phyloP scores from a whole-genome alignment of 2,329 filamentous ascomycete species.

The Fusarium pseudograminearum region DNA sequence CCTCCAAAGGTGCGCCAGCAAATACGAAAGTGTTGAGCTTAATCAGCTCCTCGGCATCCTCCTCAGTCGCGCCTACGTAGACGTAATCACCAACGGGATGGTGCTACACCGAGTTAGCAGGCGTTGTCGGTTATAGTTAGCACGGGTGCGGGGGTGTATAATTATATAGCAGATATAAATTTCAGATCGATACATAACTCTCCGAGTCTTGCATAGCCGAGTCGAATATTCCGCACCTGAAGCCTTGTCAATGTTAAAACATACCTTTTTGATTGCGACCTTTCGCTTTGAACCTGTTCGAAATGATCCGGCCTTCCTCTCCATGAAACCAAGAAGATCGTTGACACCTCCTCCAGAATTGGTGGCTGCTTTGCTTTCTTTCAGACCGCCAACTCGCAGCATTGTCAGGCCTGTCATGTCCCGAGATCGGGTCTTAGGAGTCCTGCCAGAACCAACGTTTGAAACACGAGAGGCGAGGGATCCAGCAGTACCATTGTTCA shows the following conservation, averaged over 20 bases:
- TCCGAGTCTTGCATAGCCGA: constrained; percentile 37
- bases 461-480: constrained; percentile 53
- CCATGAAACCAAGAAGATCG: constrained; percentile 74
- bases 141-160: constrained; percentile 38
- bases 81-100: constrained; percentile 76
- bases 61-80: constrained; percentile 73
- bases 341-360: constrained; percentile 76
- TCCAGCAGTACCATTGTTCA: constrained; percentile 53
- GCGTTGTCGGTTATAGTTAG: constrained; percentile 51
- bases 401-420: constrained; percentile 47
- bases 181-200: constrained; percentile 38
- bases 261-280: constrained; percentile 82
- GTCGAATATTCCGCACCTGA: constrained; percentile 46
- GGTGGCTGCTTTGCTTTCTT: constrained; percentile 73
- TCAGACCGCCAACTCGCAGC: constrained; percentile 71
- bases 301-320: constrained; percentile 74
- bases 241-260: constrained; percentile 58
- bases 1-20: constrained; percentile 71
- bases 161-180: constrained; percentile 35
- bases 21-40: constrained; percentile 77
- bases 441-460: constrained; percentile 45
- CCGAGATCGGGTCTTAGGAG: constrained; percentile 41
- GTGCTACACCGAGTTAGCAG: constrained; percentile 79
- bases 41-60: constrained; percentile 72
- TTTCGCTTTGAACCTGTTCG: constrained; percentile 60